A percentile compares a stretch with the other conserved stretches of the same genome.
phyloP scores from a whole-genome alignment of 495 filamentous ascomycete species.

The Lentithecium fluviatile region DNA sequence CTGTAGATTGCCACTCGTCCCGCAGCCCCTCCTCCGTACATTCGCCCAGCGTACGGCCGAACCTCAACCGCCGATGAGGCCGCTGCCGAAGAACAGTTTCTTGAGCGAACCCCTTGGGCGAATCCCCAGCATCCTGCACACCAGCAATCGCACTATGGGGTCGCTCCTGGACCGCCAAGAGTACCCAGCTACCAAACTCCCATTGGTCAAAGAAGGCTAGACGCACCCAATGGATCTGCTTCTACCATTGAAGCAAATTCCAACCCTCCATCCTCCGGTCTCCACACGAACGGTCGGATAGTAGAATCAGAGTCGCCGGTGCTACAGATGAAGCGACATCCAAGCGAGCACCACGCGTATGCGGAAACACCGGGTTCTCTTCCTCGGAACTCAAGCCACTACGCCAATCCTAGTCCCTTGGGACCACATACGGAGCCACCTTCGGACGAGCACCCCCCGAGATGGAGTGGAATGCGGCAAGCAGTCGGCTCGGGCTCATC shows the following conservation, averaged over 20 bases:
- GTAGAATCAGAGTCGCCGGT: constrained; percentile 34
- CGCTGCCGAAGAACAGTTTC: constrained; percentile 76
- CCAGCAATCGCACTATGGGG: constrained; percentile 33
- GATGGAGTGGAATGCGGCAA: too few species aligned
- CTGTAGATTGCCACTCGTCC: constrained; percentile 31
- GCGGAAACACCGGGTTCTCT: constrained; percentile 14
- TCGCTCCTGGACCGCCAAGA: constrained; percentile 22
- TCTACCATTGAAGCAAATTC: constrained; percentile 51
- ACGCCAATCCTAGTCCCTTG: too few species aligned
- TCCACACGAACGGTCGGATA: constrained; percentile 16
- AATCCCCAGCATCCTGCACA: constrained; percentile 83
- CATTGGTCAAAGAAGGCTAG: constrained; percentile 53
- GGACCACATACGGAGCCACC: not conserved
- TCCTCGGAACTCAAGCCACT: constrained; percentile 3
- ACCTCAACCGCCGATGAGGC: constrained; percentile 48
- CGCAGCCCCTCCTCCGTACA: constrained; percentile 17
- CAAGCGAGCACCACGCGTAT: constrained; percentile 16
- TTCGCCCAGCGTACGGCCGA: constrained; percentile 36
- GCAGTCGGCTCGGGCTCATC: constrained; percentile 1
- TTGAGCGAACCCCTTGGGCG: constrained; percentile 82
- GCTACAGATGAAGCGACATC: constrained; percentile 32
- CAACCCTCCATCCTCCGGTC: constrained; percentile 51
- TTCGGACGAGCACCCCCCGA: too few species aligned
- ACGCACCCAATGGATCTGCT: constrained; percentile 56
- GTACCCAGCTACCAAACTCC: constrained; percentile 49